These are phyloP conservation scores for Cupressus sempervirens DNA, from an alignment of 75 land plant species.

Conservation along the genomic window DNA sequence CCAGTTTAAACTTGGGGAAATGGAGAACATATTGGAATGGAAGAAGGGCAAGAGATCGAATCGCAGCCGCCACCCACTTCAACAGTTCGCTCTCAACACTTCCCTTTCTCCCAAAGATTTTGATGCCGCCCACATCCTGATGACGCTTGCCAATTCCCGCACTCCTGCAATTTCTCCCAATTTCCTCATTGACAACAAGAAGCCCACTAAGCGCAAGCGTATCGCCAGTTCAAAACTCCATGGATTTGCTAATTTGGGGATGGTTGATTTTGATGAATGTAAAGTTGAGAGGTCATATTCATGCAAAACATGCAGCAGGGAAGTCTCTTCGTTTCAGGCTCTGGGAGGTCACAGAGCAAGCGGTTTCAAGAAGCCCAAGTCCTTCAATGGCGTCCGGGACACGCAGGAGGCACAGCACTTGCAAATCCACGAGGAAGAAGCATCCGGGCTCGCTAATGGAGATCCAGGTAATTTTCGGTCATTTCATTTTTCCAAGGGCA, in stretches of 20 bases:
- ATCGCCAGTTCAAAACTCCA: not conserved
- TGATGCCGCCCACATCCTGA: not conserved
- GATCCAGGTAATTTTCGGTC: not conserved
- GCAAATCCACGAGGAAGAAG: too few species aligned
- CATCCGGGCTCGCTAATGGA: too few species aligned
- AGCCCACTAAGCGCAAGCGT: not conserved
- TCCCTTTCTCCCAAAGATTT: not conserved
- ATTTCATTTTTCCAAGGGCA: not conserved
- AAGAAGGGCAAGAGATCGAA: not conserved
- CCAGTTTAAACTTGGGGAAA: too few species aligned
- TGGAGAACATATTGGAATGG: too few species aligned
- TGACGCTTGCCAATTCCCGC: not conserved
- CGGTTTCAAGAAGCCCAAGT: conserved; percentile 21
- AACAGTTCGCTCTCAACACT: not conserved
- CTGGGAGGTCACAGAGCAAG: conserved; percentile 62
- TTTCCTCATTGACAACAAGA: not conserved
- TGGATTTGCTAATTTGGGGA: not conserved
- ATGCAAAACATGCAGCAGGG: conserved; percentile 51
- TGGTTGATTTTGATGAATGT: not conserved
- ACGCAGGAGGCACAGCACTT: not conserved
- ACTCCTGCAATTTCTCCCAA: too few species aligned
- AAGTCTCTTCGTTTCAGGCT: conserved; percentile 54
- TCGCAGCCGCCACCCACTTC: not conserved
- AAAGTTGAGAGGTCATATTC: conserved; percentile 12
- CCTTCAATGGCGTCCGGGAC: not conserved